Base-by-base conservation (phyloP, 352 stramenopile species). In the Halophytophthora batemanensis region DNA sequence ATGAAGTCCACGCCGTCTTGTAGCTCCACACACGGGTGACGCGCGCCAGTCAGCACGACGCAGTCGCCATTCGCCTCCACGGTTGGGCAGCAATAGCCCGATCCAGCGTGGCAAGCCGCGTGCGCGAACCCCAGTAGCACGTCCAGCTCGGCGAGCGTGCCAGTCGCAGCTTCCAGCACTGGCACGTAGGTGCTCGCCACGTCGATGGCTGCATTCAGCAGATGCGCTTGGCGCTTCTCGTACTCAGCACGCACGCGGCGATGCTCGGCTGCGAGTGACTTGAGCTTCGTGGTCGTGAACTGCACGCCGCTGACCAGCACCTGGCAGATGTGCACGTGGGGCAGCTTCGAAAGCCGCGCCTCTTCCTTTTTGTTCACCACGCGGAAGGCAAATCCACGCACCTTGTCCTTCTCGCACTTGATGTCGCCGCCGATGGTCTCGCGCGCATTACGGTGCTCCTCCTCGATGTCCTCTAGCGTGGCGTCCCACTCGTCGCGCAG, bases 1-100 rank as follows among this genome's bases (percentile, higher is more conserved):
- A 99, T 99, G 70, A 99, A 99, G 49, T 96, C 74, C 12, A 94
- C 76, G 13, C 76, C 69, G 47, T 98, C 96, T 60, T 99, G 95
- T n/a, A 98, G 69, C 74, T 99, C 97, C 21, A 99, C 87, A 61
- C 96, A 99, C 10, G 98, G 97, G 66, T 99, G 98, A 12, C 98
- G 82, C 17, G 91, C 95, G 29, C 82, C 74, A 11, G 82, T 74
- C 14, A 98, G 58, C 2, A 87, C 54, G 14, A 97, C 58, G 35
- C 69, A 71, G 34, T 88, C 71, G 2, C 71, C 72, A 22, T 86
- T 69, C 23, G 74, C 61, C 18, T 82, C 66, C n/a, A 90, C 50
- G 11, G 64, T 69, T 6, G 83, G 82, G 15, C 83, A 70, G 37
- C 72, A 86, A 44, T 93, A 93, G 11, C 71, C 87, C 35, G 61